Evolutionary conservation across 257 asterid genomes (phyloP).

Genomic region (Fraxinus cuspidata): DNA sequence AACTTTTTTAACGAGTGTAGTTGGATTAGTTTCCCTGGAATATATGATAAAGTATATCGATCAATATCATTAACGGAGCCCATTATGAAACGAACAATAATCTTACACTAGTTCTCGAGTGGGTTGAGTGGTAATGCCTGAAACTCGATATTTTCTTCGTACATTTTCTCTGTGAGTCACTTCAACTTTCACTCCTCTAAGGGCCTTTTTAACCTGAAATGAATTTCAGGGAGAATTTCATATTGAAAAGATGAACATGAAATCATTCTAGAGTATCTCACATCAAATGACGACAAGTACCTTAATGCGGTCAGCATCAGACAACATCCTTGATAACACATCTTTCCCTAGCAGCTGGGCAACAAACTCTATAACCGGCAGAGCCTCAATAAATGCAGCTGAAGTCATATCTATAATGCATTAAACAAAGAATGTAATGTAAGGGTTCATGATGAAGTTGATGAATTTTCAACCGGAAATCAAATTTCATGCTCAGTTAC

Average conservation of each 20-base stretch:
- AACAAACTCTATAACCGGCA: constrained; percentile 92
- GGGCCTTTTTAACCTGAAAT: constrained; percentile 88
- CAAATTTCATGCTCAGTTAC: constrained; percentile 32
- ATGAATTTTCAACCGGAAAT: not conserved
- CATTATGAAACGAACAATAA: not conserved
- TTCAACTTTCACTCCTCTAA: constrained; percentile 98
- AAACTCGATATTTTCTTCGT: constrained; percentile 89
- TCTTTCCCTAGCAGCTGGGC: constrained; percentile 92
- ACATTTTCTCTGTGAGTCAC: constrained; percentile 95
- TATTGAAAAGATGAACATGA: constrained; percentile 2
- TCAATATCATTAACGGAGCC: not conserved
- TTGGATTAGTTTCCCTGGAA: not conserved
- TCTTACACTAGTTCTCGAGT: constrained; percentile 95
- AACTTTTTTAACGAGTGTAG: not conserved
- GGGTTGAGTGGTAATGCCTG: constrained; percentile 90
- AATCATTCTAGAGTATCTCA: not conserved
- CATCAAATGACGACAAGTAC: constrained; percentile 33
- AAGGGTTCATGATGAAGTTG: not conserved
- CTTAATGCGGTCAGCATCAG: constrained; percentile 92
- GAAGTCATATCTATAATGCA: constrained; percentile 84
- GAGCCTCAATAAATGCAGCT: constrained; percentile 97
- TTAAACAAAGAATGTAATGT: constrained; percentile 10
- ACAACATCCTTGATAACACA: constrained; percentile 75
- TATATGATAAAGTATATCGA: not conserved
- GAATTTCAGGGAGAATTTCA: not conserved